These are phyloP conservation scores for Eucalyptus sp. DNA, from an alignment of 345 rosid genomes.

Conservation along the genomic window DNA sequence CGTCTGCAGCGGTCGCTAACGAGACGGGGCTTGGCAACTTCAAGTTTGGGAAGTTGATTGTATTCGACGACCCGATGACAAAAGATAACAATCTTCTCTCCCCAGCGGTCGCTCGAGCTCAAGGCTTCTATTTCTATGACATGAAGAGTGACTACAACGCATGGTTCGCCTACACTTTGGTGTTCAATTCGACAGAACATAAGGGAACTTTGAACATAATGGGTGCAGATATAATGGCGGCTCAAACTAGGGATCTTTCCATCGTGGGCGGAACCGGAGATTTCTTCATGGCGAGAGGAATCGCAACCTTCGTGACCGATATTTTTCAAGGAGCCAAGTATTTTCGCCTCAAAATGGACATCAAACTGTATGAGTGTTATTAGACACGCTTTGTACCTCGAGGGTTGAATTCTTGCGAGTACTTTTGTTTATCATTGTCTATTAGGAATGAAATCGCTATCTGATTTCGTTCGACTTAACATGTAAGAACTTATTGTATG, in stretches of 20 bases:
- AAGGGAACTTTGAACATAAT: conserved; percentile 44
- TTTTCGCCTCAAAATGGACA: conserved; percentile 35
- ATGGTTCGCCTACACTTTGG: conserved; percentile 44
- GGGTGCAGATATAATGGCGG: conserved; percentile 47
- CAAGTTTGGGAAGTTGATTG: conserved; percentile 31
- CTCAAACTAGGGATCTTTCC: conserved; percentile 52
- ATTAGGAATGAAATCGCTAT: neutral
- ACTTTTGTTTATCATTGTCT: neutral
- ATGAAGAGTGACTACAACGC: conserved; percentile 26
- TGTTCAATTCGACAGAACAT: conserved; percentile 16
- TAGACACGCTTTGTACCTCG: neutral
- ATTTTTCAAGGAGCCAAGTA: conserved; percentile 31
- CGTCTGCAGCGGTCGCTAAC: conserved; percentile 23
- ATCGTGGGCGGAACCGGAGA: conserved; percentile 60
- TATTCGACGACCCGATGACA: conserved; percentile 56
- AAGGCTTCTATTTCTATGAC: conserved; percentile 67
- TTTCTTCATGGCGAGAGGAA: conserved; percentile 66
- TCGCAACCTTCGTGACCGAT: conserved; percentile 34
- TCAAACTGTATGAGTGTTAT: conserved; percentile 34
- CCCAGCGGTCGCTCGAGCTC: conserved; percentile 40
- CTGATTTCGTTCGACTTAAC: neutral
- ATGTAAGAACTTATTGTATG: neutral
- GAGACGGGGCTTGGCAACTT: conserved; percentile 26
- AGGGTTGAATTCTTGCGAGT: neutral
- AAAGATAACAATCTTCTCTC: conserved; percentile 19